Evolutionary conservation across 306 rosid genomes (phyloP).

Genomic region (Cicer cuneatum): DNA sequence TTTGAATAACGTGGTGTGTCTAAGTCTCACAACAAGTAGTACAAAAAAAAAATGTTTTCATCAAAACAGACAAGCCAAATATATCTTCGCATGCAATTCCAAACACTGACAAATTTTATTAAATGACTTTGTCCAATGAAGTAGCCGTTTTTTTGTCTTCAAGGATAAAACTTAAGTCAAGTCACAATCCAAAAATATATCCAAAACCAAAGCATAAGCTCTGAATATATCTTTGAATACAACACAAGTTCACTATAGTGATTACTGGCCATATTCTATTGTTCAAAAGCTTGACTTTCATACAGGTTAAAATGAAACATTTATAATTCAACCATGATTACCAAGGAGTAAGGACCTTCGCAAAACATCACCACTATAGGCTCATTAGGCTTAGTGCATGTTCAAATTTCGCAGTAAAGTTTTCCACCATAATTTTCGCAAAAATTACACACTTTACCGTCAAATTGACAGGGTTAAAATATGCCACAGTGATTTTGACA

Average conservation of each 20-base stretch:
- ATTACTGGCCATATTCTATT: not conserved
- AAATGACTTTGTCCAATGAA: not conserved
- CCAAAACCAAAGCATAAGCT: slow-evolving; percentile 9
- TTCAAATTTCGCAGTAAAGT: too few species aligned
- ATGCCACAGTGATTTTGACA: too few species aligned
- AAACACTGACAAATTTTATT: not conserved
- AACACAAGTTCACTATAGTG: too few species aligned
- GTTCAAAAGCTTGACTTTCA: slow-evolving; percentile 10
- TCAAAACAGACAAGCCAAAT: too few species aligned
- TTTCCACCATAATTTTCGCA: too few species aligned
- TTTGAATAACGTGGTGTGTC: not conserved
- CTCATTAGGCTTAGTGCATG: not conserved
- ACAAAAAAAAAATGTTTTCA: too few species aligned
- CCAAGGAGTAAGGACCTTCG: not conserved
- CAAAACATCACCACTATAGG: not conserved
- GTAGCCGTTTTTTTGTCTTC: not conserved
- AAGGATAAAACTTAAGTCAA: not conserved
- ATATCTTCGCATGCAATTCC: not conserved
- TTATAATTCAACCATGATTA: not conserved
- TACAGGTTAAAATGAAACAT: not conserved
- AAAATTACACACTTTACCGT: too few species aligned
- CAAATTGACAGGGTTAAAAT: too few species aligned
- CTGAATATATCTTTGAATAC: not conserved
- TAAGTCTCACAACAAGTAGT: too few species aligned
- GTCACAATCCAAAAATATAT: not conserved